Evolutionary conservation across 306 rosid species (phyloP).

Genomic region (Rosa lucieae): DNA sequence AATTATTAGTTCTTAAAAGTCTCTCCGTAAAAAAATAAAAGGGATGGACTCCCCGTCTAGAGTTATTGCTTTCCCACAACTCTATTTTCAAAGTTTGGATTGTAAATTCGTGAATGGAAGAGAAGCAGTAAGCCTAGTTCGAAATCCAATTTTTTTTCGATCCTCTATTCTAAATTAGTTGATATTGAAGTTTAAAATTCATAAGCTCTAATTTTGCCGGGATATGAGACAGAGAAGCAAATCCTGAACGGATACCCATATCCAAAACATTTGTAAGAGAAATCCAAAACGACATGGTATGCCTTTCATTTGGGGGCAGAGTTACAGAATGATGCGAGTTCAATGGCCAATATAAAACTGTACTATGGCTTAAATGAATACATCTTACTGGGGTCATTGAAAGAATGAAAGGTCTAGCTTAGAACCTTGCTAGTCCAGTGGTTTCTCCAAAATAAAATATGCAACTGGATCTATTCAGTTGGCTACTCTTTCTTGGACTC

Average conservation of each 20-base stretch:
- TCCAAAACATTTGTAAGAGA: neutral
- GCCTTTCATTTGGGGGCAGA: neutral
- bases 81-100: too few species aligned
- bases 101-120: too few species aligned
- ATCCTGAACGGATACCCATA: neutral
- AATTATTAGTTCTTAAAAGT: too few species aligned
- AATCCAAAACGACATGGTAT: neutral
- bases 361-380: neutral
- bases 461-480: neutral
- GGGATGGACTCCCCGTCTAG: too few species aligned
- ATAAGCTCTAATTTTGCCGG: neutral
- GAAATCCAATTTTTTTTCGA: too few species aligned
- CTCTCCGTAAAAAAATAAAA: too few species aligned
- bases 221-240: neutral
- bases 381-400: constrained; percentile 1
- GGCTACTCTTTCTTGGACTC: constrained; percentile 5
- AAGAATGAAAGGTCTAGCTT: neutral
- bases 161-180: too few species aligned
- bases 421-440: neutral
- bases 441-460: neutral
- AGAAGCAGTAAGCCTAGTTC: too few species aligned
- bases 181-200: too few species aligned
- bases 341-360: neutral
- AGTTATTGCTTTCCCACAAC: too few species aligned
- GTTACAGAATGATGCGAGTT: neutral